phyloP scores from a whole-genome alignment of 306 rosid species.

The Hippophae gyantsensis region DNA sequence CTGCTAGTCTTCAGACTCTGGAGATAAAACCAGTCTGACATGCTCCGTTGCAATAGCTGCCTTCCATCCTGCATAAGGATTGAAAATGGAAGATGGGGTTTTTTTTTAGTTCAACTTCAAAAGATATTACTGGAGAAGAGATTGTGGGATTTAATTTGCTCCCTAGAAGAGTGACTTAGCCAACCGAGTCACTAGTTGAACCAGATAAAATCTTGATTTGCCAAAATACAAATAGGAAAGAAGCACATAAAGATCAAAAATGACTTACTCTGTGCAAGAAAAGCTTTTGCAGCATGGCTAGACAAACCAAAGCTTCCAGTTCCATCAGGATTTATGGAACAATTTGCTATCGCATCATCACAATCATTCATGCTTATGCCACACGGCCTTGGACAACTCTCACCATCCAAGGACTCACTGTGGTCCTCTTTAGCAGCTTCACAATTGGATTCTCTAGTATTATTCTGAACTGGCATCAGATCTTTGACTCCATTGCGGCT shows the following conservation, averaged over 20 bases:
- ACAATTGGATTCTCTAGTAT: constrained; percentile 25
- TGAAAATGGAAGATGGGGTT: background rate
- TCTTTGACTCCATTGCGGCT: constrained; percentile 30
- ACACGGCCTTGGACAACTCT: constrained; percentile 25
- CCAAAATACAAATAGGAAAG: background rate
- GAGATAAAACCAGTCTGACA: constrained; percentile 37
- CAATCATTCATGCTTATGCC: constrained; percentile 21
- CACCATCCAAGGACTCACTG: constrained; percentile 19
- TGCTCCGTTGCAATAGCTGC: constrained; percentile 52
- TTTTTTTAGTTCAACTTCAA: no score
- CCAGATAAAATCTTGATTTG: background rate
- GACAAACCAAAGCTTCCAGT: constrained; percentile 23
- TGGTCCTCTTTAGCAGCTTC: constrained; percentile 27
- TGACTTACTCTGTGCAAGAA: constrained; percentile 60
- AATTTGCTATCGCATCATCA: constrained; percentile 17
- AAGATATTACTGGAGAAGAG: no score
- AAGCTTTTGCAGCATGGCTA: constrained; percentile 39
- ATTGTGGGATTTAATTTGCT: no score
- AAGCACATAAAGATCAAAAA: background rate
- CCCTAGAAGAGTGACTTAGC: no score
- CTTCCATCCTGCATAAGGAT: constrained; percentile 61
- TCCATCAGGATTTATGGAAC: constrained; percentile 18
- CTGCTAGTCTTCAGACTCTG: constrained; percentile 34
- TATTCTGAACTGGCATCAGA: constrained; percentile 32
- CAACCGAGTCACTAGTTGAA: background rate